Base-by-base conservation (phyloP, 2,329 filamentous ascomycete genomes). In the Furcasterigmium sp. region DNA sequence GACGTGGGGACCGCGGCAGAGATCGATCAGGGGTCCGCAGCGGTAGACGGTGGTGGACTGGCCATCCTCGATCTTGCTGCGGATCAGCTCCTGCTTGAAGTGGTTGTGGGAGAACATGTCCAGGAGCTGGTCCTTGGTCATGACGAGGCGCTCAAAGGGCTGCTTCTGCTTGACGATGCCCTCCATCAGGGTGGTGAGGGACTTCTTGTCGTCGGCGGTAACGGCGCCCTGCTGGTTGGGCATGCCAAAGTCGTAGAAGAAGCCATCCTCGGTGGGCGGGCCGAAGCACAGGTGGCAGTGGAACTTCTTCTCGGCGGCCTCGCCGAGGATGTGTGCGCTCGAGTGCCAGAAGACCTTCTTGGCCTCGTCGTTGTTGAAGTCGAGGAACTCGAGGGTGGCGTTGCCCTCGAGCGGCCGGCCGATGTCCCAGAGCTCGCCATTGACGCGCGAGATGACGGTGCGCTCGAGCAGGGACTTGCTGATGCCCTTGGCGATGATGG, bases 341-440 rank as follows among this genome's bases (percentile, higher is more conserved):
- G 89, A 95, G 67, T 97, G 93, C 91, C 91, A 98, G 71, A 96
- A 98, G 44, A 97, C 91, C 63, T 88, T 88, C 70, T 93, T 91
- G 57, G 89, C 91, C 68, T 87, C 59, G 39, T 74, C 69, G 51
- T 76, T 66, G 58, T 63, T 85, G 30, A 97, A 98, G 51, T 86
- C 83, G 50, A 97, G 75, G 42, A 96, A 75, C 58, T 91, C 85
- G 21, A 98, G 77, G 54, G 80, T 85, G 71, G 88, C 93, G 70
- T 84, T 88, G 67, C 81, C 82, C 73, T 97, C 93, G 28, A 98
- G 70, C 5, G 91, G 91, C 43, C 93, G 76, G 58, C 91, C 88
- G 52, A 98, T 70, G 69, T 98, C 93, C 93, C 91, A 98, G 10
- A 97, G 73, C 57, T 81, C 75, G 43, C 85, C 88, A 56, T 97